These are phyloP conservation scores for Verticillium albo-atrum DNA, from an alignment of 2,329 filamentous ascomycete genomes.

Conservation along the genomic window DNA sequence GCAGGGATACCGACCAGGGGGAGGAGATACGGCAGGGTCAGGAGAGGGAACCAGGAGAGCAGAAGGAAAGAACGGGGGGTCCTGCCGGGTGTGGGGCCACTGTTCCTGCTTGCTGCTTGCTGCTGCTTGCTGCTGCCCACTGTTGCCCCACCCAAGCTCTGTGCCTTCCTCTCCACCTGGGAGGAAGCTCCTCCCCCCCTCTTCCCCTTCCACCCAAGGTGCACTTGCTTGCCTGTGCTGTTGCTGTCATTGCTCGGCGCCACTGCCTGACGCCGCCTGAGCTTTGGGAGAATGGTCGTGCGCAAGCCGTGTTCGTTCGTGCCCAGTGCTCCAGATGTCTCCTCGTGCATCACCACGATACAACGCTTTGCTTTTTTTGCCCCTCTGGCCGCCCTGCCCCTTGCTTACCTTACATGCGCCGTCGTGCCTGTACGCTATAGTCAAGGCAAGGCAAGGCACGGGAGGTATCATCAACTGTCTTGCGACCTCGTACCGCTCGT, in stretches of 20 bases:
- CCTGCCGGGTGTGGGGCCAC: not conserved
- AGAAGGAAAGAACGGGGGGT: not conserved
- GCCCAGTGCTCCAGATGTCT: not conserved
- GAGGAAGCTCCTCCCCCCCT: not conserved
- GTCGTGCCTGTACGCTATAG: no score
- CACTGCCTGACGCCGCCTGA: not conserved
- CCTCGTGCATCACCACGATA: not conserved
- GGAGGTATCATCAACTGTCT: not conserved
- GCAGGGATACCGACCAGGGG: not conserved
- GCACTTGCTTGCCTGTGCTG: not conserved
- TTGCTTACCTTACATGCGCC: not conserved
- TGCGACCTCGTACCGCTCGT: not conserved
- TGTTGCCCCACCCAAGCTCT: not conserved
- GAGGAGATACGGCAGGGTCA: not conserved
- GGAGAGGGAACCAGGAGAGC: not conserved
- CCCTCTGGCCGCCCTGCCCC: not conserved
- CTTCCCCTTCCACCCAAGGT: not conserved
- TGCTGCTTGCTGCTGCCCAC: no score
- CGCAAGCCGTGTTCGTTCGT: not conserved
- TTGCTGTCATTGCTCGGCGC: not conserved
- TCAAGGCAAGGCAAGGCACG: not conserved
- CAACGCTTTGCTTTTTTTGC: not conserved
- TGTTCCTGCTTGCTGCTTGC: not conserved
- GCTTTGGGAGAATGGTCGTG: not conserved
- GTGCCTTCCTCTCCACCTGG: not conserved